Conservation (phyloP, 1,284 basidiomycete genomes). For the Cerrena zonata region DNA sequence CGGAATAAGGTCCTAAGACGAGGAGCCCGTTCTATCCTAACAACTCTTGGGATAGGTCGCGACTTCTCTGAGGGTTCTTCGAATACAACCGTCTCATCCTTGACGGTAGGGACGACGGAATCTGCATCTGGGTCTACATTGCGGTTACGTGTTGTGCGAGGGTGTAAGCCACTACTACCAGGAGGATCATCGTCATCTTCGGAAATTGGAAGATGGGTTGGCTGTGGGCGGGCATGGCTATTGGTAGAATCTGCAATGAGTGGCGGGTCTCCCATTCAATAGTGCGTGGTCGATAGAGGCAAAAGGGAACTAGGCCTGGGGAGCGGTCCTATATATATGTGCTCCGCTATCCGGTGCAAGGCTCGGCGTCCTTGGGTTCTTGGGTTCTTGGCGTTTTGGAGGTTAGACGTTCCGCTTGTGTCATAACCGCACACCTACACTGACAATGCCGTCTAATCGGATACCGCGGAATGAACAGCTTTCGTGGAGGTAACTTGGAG, state of each 20-base stretch:
- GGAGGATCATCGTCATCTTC: slow-evolving; percentile 11
- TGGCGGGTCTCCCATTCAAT: slow-evolving; percentile 10
- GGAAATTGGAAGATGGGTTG: slow-evolving; percentile 1
- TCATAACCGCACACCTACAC: too few species aligned
- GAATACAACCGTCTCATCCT: background rate
- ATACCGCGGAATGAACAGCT: too few species aligned
- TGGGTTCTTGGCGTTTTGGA: background rate
- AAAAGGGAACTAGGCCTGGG: background rate
- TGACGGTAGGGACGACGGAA: background rate
- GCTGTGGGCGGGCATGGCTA: slow-evolving; percentile 7
- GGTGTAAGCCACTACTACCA: slow-evolving; percentile 1
- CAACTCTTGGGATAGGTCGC: background rate
- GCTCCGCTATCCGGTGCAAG: background rate
- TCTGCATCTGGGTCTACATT: background rate
- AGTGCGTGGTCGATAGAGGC: background rate
- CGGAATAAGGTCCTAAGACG: slow-evolving; percentile 33
- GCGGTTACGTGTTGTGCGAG: background rate
- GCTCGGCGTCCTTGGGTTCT: background rate
- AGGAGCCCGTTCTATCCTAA: background rate
- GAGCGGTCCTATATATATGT: background rate
- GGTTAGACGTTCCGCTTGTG: too few species aligned
- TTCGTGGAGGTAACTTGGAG: too few species aligned
- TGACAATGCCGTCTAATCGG: too few species aligned
- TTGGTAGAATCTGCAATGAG: slow-evolving; percentile 1
- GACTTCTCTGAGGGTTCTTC: background rate